Conservation (phyloP, 2,329 filamentous ascomycete genomes). For the Trichophyton rubrum region DNA sequence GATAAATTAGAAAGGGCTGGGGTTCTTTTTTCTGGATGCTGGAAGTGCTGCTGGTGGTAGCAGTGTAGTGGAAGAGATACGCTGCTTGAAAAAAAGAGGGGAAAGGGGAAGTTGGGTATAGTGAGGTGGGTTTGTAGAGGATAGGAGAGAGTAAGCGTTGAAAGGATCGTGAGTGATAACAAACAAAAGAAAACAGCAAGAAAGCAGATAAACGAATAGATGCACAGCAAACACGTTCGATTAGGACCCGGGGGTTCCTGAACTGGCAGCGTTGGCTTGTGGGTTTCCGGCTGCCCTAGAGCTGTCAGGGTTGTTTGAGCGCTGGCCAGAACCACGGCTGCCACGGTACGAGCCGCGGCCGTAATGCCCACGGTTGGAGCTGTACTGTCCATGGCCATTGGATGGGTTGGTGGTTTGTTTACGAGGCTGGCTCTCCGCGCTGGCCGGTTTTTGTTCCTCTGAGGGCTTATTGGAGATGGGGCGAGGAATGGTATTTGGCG, state of each 20-base stretch:
- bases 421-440: conserved; percentile 13
- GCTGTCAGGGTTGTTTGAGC: conserved; percentile 25
- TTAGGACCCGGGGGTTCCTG: conserved; percentile 11
- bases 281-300: conserved; percentile 20
- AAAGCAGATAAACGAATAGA: background rate
- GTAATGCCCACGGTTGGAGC: conserved; percentile 23
- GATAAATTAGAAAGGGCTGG: background rate
- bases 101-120: background rate
- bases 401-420: conserved; percentile 17
- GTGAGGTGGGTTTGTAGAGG: background rate
- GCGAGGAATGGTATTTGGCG: conserved; percentile 84
- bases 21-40: background rate
- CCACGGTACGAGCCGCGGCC: conserved; percentile 32
- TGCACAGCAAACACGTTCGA: background rate
- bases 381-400: conserved; percentile 24
- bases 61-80: background rate
- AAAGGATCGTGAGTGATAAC: background rate
- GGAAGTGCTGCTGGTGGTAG: background rate
- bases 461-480: conserved; percentile 50
- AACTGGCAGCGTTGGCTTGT: conserved; percentile 10
- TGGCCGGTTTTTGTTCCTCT: conserved; percentile 19
- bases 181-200: background rate
- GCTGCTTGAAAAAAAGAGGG: background rate
- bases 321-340: conserved; percentile 33
- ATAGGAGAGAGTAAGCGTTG: background rate